These are phyloP conservation scores for Brassica balearica DNA, from an alignment of 441 rosid species.

Conservation along the genomic window DNA sequence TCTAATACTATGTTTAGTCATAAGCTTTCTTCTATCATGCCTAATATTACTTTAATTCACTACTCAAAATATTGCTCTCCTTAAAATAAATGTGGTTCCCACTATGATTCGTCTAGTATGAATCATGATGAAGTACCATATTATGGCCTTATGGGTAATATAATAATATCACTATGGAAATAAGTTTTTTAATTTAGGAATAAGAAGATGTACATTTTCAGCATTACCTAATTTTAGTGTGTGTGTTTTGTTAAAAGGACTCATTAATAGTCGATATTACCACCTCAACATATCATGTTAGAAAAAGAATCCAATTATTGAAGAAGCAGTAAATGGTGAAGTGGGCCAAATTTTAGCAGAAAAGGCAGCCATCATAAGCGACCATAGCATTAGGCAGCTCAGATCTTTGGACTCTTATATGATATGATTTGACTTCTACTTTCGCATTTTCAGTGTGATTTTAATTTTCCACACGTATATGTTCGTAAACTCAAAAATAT, in stretches of 20 bases:
- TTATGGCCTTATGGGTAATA: slow-evolving; percentile 1
- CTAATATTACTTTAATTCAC: not conserved
- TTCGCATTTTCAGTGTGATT: slow-evolving; percentile 20
- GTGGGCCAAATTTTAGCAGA: slow-evolving; percentile 38
- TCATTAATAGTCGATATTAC: not conserved
- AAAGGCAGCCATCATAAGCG: slow-evolving; percentile 47
- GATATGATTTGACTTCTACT: slow-evolving; percentile 25
- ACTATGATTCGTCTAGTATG: not conserved
- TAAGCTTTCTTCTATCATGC: not conserved
- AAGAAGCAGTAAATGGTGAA: slow-evolving; percentile 25
- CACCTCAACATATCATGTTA: not conserved
- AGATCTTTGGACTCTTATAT: slow-evolving; percentile 25
- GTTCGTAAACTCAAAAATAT: slow-evolving; percentile 1
- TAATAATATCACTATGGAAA: not conserved
- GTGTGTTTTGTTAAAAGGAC: not conserved
- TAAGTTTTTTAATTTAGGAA: not conserved
- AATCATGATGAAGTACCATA: not conserved
- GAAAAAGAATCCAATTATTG: slow-evolving; percentile 25
- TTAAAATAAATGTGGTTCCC: not conserved
- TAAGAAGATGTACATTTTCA: not conserved
- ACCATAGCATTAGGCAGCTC: slow-evolving; percentile 33
- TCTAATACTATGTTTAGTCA: not conserved
- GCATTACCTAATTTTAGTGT: not conserved
- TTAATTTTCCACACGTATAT: slow-evolving; percentile 11
- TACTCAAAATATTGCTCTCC: not conserved